Evolutionary conservation across 139 green algal species (phyloP).

Genomic region (Edaphochlamys debaryana): DNA sequence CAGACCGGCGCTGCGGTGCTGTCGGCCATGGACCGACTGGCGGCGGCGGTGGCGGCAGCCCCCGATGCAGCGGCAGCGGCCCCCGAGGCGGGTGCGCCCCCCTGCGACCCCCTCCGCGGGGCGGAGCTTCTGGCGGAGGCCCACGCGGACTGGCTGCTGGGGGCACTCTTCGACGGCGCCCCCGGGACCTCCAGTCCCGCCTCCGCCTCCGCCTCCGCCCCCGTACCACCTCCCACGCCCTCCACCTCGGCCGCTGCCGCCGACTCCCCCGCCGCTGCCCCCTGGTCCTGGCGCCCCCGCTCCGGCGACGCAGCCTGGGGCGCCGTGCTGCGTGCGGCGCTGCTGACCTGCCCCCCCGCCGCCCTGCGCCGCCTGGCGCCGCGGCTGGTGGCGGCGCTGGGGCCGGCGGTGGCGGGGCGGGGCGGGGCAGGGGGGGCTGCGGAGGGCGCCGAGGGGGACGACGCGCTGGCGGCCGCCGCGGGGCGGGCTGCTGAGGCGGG

Average conservation of each 20-base stretch:
- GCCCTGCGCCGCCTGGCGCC: conserved; percentile 33
- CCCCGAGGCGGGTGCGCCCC: too few relatives aligned
- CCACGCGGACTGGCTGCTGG: conserved; percentile 50
- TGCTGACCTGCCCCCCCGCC: conserved; percentile 45
- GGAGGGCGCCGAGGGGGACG: too few relatives aligned
- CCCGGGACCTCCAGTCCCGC: not conserved
- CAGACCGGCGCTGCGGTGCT: conserved; percentile 13
- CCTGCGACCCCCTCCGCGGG: too few relatives aligned
- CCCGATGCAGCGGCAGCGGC: conserved; percentile 2
- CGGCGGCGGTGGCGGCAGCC: not conserved
- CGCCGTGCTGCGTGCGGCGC: conserved; percentile 58
- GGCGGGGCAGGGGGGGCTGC: conserved; percentile 33
- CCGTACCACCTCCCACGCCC: too few relatives aligned
- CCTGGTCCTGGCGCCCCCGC: conserved; percentile 3
- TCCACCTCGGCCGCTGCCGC: too few relatives aligned
- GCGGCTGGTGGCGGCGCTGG: conserved; percentile 8
- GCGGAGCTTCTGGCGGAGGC: conserved; percentile 47
- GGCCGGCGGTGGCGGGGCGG: conserved; percentile 35
- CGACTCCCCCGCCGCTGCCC: not conserved
- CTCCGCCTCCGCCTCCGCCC: too few relatives aligned
- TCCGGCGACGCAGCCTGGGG: conserved; percentile 21
- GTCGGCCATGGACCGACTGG: not conserved
- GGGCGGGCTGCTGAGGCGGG: too few relatives aligned
- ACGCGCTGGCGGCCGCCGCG: too few relatives aligned
- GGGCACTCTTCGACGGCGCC: not conserved